phyloP scores from a whole-genome alignment of 441 rosid species.

The Populus hybrid region DNA sequence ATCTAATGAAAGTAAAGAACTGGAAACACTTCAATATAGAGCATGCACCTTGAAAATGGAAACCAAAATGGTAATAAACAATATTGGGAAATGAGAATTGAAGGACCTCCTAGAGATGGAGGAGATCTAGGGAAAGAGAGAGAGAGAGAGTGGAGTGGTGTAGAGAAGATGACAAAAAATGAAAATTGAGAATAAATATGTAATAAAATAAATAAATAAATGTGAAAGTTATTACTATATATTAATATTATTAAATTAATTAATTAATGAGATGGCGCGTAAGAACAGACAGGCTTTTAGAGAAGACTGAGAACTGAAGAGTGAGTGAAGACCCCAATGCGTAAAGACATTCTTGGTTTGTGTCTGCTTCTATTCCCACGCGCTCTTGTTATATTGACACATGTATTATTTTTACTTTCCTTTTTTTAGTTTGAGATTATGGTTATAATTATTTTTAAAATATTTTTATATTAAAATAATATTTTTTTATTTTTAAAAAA shows the following conservation, averaged over 20 bases:
- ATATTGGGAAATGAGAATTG: constrained; percentile 7
- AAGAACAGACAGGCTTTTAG: neutral
- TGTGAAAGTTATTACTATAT: neutral
- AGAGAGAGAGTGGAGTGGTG: constrained; percentile 11
- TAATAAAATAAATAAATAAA: neutral
- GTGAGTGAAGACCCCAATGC: neutral
- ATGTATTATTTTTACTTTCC: neutral
- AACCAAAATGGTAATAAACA: neutral
- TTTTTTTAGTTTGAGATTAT: too few species aligned
- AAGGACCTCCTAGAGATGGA: constrained; percentile 13
- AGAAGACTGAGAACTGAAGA: neutral
- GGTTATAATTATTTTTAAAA: too few species aligned
- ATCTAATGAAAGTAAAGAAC: neutral
- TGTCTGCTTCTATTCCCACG: constrained; percentile 16
- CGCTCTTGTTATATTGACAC: constrained; percentile 13
- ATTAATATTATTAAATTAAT: neutral
- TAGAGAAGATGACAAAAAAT: constrained; percentile 13
- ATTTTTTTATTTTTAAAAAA: too few species aligned
- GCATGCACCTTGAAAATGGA: constrained; percentile 10
- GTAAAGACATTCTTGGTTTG: constrained; percentile 27
- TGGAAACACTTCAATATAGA: constrained; percentile 9
- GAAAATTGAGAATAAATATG: neutral
- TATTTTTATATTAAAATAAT: too few species aligned
- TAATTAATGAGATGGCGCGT: neutral
- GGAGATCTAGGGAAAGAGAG: constrained; percentile 29